Percentiles rank a stretch among this genome's conserved stretches.
Conservation (phyloP, 1,139 yeast species). For the Debaryomyces sp. region DNA sequence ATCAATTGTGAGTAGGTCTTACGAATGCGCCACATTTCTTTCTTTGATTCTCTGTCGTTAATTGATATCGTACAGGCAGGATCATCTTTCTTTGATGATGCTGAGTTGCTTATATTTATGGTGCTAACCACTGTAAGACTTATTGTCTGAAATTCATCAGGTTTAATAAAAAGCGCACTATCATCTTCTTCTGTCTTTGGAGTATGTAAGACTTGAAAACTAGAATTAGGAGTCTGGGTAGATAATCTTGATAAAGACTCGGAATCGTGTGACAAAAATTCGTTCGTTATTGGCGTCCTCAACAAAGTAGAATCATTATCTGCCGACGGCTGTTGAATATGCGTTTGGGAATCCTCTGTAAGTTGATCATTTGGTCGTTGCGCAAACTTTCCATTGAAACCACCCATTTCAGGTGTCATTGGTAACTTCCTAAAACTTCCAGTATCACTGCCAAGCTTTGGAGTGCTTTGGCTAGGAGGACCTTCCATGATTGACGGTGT, state of each 20-base stretch:
- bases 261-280: constrained; percentile 7
- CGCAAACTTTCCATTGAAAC: neutral
- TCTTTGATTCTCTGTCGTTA: constrained; percentile 57
- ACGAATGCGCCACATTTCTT: constrained; percentile 73
- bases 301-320: constrained; percentile 6
- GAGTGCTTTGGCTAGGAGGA: constrained; percentile 14
- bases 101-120: constrained; percentile 42
- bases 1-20: constrained; percentile 60
- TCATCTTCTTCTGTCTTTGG: constrained; percentile 33
- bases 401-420: neutral
- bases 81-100: constrained; percentile 47
- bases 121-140: constrained; percentile 62
- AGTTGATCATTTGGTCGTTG: neutral
- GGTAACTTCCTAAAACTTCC: constrained; percentile 1
- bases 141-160: constrained; percentile 67
- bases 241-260: constrained; percentile 9
- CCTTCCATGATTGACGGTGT: constrained; percentile 2
- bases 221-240: constrained; percentile 12
- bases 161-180: constrained; percentile 56
- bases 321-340: neutral
- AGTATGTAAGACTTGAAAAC: constrained; percentile 30
- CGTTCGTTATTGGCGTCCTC: constrained; percentile 7
- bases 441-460: constrained; percentile 14
- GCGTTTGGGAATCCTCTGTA: neutral
- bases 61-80: constrained; percentile 64